Percentiles rank a stretch among this genome's conserved stretches.
Conservation (phyloP, 164 flowering plant species). For the grape (Vitis vinifera) region DNA sequence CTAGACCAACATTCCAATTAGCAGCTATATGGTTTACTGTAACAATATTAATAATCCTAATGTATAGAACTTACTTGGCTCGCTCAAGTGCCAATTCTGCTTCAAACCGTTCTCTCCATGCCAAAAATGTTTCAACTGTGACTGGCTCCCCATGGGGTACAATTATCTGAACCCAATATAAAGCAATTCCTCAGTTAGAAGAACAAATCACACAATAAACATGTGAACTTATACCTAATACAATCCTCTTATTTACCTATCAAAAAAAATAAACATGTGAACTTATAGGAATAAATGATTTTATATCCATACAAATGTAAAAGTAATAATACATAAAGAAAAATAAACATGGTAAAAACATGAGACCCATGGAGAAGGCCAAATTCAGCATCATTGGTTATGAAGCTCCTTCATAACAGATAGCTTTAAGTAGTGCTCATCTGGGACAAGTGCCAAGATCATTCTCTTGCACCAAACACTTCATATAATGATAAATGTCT, state of each 20-base stretch:
- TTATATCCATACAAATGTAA: too few species aligned
- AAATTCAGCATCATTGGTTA: too few species aligned
- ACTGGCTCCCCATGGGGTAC: constrained; percentile 98
- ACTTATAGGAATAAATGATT: too few species aligned
- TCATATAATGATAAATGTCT: too few species aligned
- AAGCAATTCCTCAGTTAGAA: constrained; percentile 6
- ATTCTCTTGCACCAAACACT: too few species aligned
- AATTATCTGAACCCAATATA: constrained; percentile 51
- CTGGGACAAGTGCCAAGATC: too few species aligned
- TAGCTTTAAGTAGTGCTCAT: too few species aligned
- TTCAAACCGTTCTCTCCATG: constrained; percentile 98
- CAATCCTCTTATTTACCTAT: too few species aligned
- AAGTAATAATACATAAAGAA: too few species aligned
- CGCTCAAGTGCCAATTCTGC: constrained; percentile 94
- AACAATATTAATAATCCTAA: neutral
- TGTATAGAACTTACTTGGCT: constrained; percentile 76
- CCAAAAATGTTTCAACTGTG: constrained; percentile 90
- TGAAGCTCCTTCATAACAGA: too few species aligned
- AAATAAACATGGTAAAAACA: too few species aligned
- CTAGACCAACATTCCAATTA: neutral
- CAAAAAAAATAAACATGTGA: neutral
- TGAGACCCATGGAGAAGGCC: too few species aligned
- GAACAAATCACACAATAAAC: neutral
- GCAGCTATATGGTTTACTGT: neutral
- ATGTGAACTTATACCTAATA: neutral